phyloP scores from a whole-genome alignment of 139 green algal genomes.

The Haematococcus sp. region DNA sequence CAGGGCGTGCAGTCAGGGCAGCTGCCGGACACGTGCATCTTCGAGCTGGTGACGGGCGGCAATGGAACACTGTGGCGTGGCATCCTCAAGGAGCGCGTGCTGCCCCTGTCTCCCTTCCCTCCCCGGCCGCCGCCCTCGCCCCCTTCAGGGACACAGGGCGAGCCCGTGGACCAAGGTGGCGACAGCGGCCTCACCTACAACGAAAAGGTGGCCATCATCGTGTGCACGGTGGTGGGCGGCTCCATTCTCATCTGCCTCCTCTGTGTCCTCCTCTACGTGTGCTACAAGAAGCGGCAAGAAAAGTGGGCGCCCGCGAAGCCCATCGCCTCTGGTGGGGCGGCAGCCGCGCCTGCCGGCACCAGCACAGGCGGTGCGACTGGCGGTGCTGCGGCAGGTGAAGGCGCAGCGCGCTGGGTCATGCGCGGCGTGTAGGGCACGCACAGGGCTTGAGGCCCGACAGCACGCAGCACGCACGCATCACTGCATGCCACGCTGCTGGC shows the following conservation, averaged over 20 bases:
- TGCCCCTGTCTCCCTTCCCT: neutral
- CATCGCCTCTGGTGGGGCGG: neutral
- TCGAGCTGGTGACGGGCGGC: constrained; percentile 4
- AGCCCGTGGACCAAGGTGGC: neutral
- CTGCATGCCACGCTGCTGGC: too few species aligned
- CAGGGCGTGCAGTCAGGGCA: constrained; percentile 5
- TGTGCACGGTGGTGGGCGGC: constrained; percentile 17
- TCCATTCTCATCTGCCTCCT: neutral
- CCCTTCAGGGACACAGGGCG: neutral
- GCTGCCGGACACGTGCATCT: constrained; percentile 5
- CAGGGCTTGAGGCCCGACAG: too few species aligned
- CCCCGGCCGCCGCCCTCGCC: constrained; percentile 3
- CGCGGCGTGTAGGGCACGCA: too few species aligned
- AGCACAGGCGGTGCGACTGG: neutral
- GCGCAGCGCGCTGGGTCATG: too few species aligned
- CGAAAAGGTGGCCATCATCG: constrained; percentile 22
- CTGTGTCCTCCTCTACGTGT: neutral
- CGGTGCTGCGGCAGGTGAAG: neutral
- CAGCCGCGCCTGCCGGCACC: neutral
- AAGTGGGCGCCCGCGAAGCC: constrained; percentile 16
- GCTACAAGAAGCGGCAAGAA: constrained; percentile 13
- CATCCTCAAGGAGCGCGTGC: too few species aligned
- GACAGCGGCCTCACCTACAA: neutral
- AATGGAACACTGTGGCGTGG: neutral
- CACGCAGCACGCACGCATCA: too few species aligned